Base-by-base conservation (phyloP, 495 filamentous ascomycete species). In the Penicillium alfredii region DNA sequence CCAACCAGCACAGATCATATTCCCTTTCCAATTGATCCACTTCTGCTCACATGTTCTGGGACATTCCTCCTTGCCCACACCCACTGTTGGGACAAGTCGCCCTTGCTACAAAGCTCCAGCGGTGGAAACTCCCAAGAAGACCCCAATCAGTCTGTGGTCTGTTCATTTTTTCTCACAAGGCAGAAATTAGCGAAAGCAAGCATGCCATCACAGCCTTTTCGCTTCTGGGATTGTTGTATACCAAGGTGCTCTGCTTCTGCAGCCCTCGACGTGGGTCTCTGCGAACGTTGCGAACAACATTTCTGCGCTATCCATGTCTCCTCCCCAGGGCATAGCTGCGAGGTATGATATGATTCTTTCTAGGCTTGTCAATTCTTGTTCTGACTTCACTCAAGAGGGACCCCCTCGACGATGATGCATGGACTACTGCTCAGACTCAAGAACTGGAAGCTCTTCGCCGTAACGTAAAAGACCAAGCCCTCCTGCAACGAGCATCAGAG, bases 321-420 rank as follows among this genome's bases (percentile, higher is more conserved):
- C 4, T 19, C 26, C 3, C 25, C 23, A 38, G 19, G 16, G 5
- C 35, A 38, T 30, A 18, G 17, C 15, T 38, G 35, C 35, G 16
- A 38, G 35, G 35, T 38, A 30, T 25, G 15, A n/a, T n/a, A n/a
- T n/a, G n/a, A n/a, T 13, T 38, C 4, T 10, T 8, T 14, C 8
- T 1, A 6, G 26, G 11, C 23, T 21, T 29, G 19, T 9, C 16
- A 11, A 15, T 3, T 10, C 14, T n/a, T n/a, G 17, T 30, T 38
- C 15, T 38, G 21, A 38, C 30, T 14, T 13, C 12, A 28, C 6
- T 15, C 1, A 20, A 38, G 35, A 38, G 30, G 10, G 25, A 30
- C n/a, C 35, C 35, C 21, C 38, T 40, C 24, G 38, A 40, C 12
- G 38, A 40, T 9, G 30, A 34, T 23, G 30, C 19, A 16, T 40